A percentile compares a stretch with the other conserved stretches of the same genome.
Evolutionary conservation across 2,329 filamentous ascomycete species (phyloP).

Genomic region (Cytospora paraplurivora): DNA sequence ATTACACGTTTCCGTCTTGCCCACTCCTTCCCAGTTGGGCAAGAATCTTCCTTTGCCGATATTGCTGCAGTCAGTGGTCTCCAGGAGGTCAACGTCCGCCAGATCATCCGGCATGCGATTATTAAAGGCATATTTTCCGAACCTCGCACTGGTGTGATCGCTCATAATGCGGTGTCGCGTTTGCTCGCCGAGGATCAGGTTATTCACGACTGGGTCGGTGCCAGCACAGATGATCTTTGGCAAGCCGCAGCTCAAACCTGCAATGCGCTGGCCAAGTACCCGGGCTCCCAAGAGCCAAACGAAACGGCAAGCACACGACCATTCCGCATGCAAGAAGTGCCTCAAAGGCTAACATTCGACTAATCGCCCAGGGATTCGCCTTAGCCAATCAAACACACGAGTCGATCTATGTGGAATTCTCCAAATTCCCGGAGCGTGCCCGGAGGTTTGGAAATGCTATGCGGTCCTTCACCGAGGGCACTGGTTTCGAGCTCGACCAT

Average conservation of each 20-base stretch:
- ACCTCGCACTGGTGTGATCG: constrained; percentile 27
- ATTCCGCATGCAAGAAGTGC: neutral
- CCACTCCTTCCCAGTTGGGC: constrained; percentile 32
- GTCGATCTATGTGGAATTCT: constrained; percentile 31
- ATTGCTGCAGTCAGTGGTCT: constrained; percentile 31
- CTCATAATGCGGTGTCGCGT: constrained; percentile 31
- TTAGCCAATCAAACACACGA: constrained; percentile 31
- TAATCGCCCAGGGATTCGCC: constrained; percentile 30
- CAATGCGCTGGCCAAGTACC: constrained; percentile 30
- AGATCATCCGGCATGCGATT: constrained; percentile 28
- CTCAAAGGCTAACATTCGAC: neutral
- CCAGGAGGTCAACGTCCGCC: constrained; percentile 27
- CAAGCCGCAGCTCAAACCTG: constrained; percentile 30
- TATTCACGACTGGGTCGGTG: constrained; percentile 31
- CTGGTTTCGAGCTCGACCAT: constrained; percentile 29
- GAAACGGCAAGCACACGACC: constrained; percentile 25
- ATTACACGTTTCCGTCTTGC: constrained; percentile 32
- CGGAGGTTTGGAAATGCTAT: constrained; percentile 32
- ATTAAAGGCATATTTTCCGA: constrained; percentile 29
- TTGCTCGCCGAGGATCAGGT: constrained; percentile 30
- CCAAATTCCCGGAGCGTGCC: constrained; percentile 30
- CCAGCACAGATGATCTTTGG: constrained; percentile 31
- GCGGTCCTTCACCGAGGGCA: constrained; percentile 30
- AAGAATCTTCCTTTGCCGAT: constrained; percentile 31
- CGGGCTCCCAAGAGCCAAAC: constrained; percentile 30